Evolutionary conservation across 345 rosid species (phyloP).

Genomic region (Salix brachista): DNA sequence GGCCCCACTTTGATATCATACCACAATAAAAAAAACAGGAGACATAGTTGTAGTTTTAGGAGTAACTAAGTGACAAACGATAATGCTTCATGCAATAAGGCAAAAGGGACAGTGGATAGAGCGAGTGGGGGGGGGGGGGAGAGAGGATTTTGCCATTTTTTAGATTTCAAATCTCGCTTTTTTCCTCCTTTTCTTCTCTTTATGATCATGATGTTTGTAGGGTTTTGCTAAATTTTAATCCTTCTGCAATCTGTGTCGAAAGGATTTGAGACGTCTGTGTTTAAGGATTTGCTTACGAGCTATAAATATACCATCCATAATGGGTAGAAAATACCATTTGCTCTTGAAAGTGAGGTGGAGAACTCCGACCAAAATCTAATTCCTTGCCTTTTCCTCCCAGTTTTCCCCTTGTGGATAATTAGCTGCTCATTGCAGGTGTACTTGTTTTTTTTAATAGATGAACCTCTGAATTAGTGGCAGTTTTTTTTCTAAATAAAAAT

Average conservation of each 20-base stretch:
- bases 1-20: neutral
- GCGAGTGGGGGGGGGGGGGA: neutral
- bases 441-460: no score
- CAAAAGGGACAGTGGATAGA: neutral
- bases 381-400: no score
- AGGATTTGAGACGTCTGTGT: neutral
- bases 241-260: no score
- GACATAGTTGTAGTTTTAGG: neutral
- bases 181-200: neutral
- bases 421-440: no score
- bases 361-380: no score
- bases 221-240: neutral
- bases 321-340: neutral
- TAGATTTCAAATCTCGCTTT: neutral
- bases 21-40: neutral
- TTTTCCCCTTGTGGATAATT: no score
- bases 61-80: neutral
- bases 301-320: neutral
- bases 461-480: no score
- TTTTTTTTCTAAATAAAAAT: no score
- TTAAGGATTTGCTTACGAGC: neutral
- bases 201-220: neutral
- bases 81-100: neutral
- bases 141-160: no score
- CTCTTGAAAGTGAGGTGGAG: no score